Evolutionary conservation across 352 stramenopile genomes (phyloP).

Genomic region (Globisporangium nagaii): DNA sequence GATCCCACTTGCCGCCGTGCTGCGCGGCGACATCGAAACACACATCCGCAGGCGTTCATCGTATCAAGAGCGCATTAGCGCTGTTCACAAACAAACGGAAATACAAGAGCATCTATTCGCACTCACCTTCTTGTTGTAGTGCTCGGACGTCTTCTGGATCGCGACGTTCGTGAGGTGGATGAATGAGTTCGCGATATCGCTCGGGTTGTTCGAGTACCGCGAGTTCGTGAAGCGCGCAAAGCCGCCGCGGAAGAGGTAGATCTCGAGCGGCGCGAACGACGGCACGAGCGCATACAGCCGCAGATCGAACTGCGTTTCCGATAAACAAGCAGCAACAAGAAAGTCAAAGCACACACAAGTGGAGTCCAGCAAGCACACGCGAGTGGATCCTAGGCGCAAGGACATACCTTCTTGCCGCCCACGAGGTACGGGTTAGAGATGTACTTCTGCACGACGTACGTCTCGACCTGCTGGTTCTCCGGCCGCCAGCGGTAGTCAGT

Average conservation of each 20-base stretch:
- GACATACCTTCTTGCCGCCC: constrained; percentile 86
- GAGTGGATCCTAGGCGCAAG: not conserved
- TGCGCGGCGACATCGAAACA: constrained; percentile 12
- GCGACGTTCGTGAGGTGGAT: constrained; percentile 94
- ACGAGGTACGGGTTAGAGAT: constrained; percentile 92
- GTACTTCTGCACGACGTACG: constrained; percentile 93
- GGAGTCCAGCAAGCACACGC: too few species aligned
- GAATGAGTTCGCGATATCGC: constrained; percentile 88
- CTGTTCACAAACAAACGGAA: too few species aligned
- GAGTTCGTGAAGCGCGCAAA: constrained; percentile 91
- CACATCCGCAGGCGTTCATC: not conserved
- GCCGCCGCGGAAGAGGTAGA: constrained; percentile 89
- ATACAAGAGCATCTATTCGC: too few species aligned
- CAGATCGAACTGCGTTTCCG: constrained; percentile 77
- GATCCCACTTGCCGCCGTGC: constrained; percentile 89
- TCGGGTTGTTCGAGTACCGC: constrained; percentile 87
- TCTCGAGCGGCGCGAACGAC: constrained; percentile 88
- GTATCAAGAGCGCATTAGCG: too few species aligned
- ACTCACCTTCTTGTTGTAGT: constrained; percentile 87
- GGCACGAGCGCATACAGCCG: constrained; percentile 91
- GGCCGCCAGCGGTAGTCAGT: constrained; percentile 83
- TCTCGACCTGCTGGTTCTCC: constrained; percentile 82
- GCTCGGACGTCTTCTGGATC: constrained; percentile 92
- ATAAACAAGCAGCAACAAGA: not conserved
- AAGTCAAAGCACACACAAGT: not conserved